Conservation (phyloP, 257 asterid species). For the Solanum sitiens region DNA sequence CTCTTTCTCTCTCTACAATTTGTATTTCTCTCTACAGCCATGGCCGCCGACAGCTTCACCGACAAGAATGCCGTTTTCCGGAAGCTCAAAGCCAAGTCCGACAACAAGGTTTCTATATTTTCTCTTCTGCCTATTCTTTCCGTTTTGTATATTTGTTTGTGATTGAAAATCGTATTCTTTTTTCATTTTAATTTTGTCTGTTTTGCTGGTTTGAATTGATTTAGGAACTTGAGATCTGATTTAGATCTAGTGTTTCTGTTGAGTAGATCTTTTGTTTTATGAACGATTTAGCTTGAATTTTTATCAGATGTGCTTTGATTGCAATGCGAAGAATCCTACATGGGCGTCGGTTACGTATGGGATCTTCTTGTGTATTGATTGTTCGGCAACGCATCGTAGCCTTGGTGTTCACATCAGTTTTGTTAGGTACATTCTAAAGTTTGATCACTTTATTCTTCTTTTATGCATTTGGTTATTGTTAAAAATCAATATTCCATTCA, state of each 20-base stretch:
- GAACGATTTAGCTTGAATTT: not conserved
- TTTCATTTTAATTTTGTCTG: not conserved
- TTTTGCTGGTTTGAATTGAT: not conserved
- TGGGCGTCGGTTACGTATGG: slow-evolving; percentile 99
- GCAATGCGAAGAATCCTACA: slow-evolving; percentile 92
- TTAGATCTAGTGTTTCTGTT: slow-evolving; percentile 4
- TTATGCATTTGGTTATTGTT: not conserved
- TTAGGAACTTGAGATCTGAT: slow-evolving; percentile 46
- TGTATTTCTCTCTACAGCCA: slow-evolving; percentile 2
- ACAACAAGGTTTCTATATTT: slow-evolving; percentile 56
- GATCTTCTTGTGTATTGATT: slow-evolving; percentile 90
- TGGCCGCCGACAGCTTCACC: slow-evolving; percentile 70
- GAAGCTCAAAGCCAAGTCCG: slow-evolving; percentile 81
- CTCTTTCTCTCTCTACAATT: not conserved
- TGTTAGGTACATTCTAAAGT: slow-evolving; percentile 44
- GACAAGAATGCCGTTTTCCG: slow-evolving; percentile 80
- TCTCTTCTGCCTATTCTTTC: not conserved
- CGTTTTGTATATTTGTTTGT: not conserved
- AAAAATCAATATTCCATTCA: too few species aligned
- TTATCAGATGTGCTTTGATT: slow-evolving; percentile 90
- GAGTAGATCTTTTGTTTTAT: not conserved
- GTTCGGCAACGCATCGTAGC: slow-evolving; percentile 89
- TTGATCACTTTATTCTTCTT: not conserved
- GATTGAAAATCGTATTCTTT: not conserved
- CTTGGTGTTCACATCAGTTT: slow-evolving; percentile 96